phyloP scores from a whole-genome alignment of 1,284 basidiomycete genomes.

The Tylopilus orsonianus region DNA sequence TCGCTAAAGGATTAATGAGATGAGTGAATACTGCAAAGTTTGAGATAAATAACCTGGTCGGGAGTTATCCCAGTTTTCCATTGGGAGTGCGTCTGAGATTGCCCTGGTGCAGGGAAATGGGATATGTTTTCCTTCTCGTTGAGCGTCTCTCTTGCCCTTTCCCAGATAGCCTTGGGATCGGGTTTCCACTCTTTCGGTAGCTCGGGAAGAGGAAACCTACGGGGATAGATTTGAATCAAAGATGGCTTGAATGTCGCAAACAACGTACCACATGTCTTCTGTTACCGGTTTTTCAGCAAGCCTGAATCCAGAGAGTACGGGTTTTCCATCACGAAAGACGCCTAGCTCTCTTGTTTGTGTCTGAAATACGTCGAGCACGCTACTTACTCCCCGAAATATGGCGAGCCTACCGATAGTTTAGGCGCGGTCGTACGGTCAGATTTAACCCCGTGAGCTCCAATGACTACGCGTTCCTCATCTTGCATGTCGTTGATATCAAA shows the following conservation, averaged over 20 bases:
- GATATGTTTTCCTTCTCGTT: conserved; percentile 39
- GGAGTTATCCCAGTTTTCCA: conserved; percentile 64
- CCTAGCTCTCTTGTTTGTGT: conserved; percentile 33
- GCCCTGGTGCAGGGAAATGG: conserved; percentile 22
- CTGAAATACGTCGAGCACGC: conserved; percentile 30
- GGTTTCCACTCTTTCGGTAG: conserved; percentile 85
- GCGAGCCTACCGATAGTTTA: conserved; percentile 22
- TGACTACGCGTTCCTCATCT: conserved; percentile 55
- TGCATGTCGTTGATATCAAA: conserved; percentile 68
- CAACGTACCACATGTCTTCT: conserved; percentile 70
- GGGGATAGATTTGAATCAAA: conserved; percentile 12
- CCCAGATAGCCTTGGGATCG: conserved; percentile 80
- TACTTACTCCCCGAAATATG: too few species aligned
- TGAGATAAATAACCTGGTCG: conserved; percentile 54
- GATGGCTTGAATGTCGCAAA: conserved; percentile 4
- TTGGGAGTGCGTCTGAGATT: conserved; percentile 41
- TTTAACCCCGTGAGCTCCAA: conserved; percentile 30
- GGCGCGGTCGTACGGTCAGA: background rate
- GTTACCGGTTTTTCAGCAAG: conserved; percentile 67
- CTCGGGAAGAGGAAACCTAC: conserved; percentile 79
- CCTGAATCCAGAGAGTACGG: conserved; percentile 75
- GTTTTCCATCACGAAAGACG: conserved; percentile 72
- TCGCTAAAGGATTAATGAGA: conserved; percentile 48
- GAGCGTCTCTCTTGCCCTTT: conserved; percentile 50
- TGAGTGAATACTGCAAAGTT: background rate